Base-by-base conservation (phyloP, 768 basidiomycete species). In the Tulasnella sp. region DNA sequence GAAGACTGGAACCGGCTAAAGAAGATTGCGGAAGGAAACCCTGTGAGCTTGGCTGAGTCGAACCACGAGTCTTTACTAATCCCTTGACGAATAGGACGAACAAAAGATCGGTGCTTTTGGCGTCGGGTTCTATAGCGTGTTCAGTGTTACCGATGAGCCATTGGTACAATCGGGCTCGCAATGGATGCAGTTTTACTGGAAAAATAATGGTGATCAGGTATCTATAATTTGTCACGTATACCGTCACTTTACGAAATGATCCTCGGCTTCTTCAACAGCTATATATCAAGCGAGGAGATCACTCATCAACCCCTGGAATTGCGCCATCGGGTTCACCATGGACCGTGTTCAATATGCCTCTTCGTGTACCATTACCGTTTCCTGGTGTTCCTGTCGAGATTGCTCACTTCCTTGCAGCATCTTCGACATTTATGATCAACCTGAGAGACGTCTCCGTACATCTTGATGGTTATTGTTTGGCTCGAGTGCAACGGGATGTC, bases 151-250 rank as follows among this genome's bases (percentile, higher is more conserved):
- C 46, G 64, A 70, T 37, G 59, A 61, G 31, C 67, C 66, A 1
- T 62, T 68, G 29, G 72, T 70, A 15, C 62, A 64, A 43, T 55
- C 62, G 75, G 89, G 78, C 4, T 57, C 58, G 28, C 76, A 84
- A 61, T 90, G 88, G 78, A 93, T 93, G 90, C 82, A 80, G 0
- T 96, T 95, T 63, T 86, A 92, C 63, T 96, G 89, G 89, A 91
- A 89, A 62, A 85, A 85, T 59, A 83, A 83, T 59, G 86, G 84
- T 59, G 88, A 91, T 61, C 88, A 91, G 50, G 59, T 60, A n/a
- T n/a, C n/a, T n/a, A n/a, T n/a, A n/a, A 5, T n/a, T n/a, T n/a
- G n/a, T n/a, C n/a, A n/a, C n/a, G n/a, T n/a, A n/a, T n/a, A n/a
- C n/a, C n/a, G n/a, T n/a, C n/a, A n/a, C n/a, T n/a, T n/a, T n/a